Conservation (phyloP, 1,284 basidiomycete species). For the Laetiporus sulphureus region DNA sequence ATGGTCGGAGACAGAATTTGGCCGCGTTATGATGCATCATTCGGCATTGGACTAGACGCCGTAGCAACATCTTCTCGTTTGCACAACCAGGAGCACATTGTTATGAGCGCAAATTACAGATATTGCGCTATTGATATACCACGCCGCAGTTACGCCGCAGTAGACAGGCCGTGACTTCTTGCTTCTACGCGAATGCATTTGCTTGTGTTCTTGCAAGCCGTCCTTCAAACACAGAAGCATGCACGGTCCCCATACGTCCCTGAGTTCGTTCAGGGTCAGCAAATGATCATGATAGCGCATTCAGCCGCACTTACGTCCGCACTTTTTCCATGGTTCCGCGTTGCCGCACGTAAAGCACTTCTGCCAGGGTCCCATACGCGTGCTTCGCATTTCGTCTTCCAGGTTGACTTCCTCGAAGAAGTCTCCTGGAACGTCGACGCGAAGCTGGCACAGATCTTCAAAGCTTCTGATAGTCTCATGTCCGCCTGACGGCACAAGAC, state of each 20-base stretch:
- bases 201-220: slow-evolving; percentile 27
- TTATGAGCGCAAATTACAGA: no score
- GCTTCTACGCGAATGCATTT: slow-evolving; percentile 18
- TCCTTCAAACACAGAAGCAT: slow-evolving; percentile 26
- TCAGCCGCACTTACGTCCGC: slow-evolving; percentile 26
- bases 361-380: slow-evolving; percentile 34
- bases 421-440: slow-evolving; percentile 30
- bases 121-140: no score
- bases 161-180: no score
- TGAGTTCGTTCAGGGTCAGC: slow-evolving; percentile 3
- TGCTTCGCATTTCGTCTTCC: slow-evolving; percentile 31
- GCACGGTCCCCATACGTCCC: slow-evolving; percentile 22
- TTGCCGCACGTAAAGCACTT: slow-evolving; percentile 34
- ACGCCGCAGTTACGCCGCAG: no score
- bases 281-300: background rate
- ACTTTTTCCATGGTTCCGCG: slow-evolving; percentile 33
- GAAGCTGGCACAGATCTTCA: slow-evolving; percentile 34
- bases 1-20: no score
- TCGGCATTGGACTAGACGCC: no score
- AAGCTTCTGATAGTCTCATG: slow-evolving; percentile 25
- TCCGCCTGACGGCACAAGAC: slow-evolving; percentile 28
- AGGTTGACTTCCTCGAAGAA: slow-evolving; percentile 30
- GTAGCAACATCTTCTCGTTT: no score
- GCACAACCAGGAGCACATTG: no score
- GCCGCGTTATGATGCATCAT: no score